Evolutionary conservation across 2,329 filamentous ascomycete genomes (phyloP), one percentile per base, ranked within the genome.

Genomic region (Fusarium sp.): DNA sequence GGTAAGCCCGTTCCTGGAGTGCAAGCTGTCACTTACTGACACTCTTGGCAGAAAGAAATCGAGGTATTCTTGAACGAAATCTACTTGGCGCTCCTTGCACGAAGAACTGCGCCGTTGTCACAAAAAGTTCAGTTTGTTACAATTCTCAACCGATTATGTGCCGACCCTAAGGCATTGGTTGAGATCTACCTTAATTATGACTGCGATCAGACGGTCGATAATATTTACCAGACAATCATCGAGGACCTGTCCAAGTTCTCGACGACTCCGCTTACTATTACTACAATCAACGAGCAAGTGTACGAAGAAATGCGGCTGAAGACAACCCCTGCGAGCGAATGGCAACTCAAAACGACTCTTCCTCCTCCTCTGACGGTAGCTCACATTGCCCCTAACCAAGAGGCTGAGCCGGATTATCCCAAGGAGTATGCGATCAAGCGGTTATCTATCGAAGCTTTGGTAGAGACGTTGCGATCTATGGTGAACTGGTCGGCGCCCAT

Each of bases 181-280:
- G 96, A 99, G 80, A 91, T 94, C 16, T 99, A 99, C 79, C 87
- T 99, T 67, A 99, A 99, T 80, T 99, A 99, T 77, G 96, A 99
- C 78, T 99, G 96, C 81, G 97, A 98, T 76, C 88, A 95, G 64
- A 94, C 93, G 42, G 88, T 98, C 63, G 95, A 98, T 81, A 99
- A 99, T 79, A 96, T 98, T 80, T 99, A 97, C 79, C 96, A 99
- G 80, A 91, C 88, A 21, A 90, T 98, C 56, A 94, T 99, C 51
- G 97, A 99, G 78, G 94, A 98, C 79, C 83, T 99, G 19, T 96
- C 95, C 31, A 91, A 91, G 73, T 92, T 97, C 73, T 93, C 94
- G 3, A 96, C 92, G 55, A 86, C 90, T 12, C 90, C 94, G 2
- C 90, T 97, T 7, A 79, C 89, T 12, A 89, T 97, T 41, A 93